Evolutionary conservation across 352 stramenopile species (phyloP), one percentile per base, ranked within the genome.

Genomic region (Phytopythium aichiense): DNA sequence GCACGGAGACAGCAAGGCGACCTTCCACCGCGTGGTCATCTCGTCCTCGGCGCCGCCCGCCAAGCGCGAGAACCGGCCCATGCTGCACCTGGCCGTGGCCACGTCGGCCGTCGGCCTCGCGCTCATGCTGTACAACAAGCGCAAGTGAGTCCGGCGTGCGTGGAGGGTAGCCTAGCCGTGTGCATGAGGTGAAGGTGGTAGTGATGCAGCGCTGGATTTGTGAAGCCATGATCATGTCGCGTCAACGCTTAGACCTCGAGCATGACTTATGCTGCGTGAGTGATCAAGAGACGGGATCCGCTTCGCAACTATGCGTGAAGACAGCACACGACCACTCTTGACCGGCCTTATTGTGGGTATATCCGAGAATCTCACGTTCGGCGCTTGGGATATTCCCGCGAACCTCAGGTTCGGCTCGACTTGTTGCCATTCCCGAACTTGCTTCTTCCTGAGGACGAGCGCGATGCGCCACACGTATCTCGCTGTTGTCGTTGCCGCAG

Each of bases 11-110:
- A 56, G 42, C 22, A 65, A 71, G 35, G 57, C 51, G 3, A 65
- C 66, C 40, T 66, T 64, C 37, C 74, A 83, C 66, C 66, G 65
- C 37, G 42, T 83, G 18, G 61, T 75, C 35, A 69, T 83, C 37
- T 63, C 58, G 28, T 60, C 55, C 25, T 60, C 55, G 6, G 25
- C 40, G 37, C 55, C 55, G 37, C 55, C 28, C 7, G 40, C 40
- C 15, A 28, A 42, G 55, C 55, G 55, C 20, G 25, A 50, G 55
- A 60, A 60, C 55, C 11, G 20, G 23, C 38, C 55, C 3, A 52
- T 60, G 55, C 37, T 60, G 23, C 35, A 60, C 38, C 20, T 60
- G 23, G 55, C 55, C 1, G 28, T 52, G 16, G 55, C 55, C 40
- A 60, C 55, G 4, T 40, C 55, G 18, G 55, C 12, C 18, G 40